Conservation (phyloP, 495 filamentous ascomycete species). For the Penicillium longicatenatum region DNA sequence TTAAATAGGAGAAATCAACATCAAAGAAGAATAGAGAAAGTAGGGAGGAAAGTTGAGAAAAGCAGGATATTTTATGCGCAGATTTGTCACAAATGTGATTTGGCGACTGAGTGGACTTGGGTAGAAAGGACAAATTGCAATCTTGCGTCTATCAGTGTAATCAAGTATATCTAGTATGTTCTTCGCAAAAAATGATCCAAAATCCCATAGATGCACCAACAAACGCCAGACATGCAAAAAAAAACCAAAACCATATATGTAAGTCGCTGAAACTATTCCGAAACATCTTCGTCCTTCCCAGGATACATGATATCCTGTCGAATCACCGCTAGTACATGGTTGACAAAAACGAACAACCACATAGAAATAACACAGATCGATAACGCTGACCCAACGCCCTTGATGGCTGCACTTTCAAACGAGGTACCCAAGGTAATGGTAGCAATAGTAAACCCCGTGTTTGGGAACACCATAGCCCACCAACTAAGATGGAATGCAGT, state of each 20-base stretch:
- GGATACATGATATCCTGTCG: constrained; percentile 60
- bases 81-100: too few species aligned
- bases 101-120: too few species aligned
- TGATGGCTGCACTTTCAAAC: constrained; percentile 41
- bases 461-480: constrained; percentile 56
- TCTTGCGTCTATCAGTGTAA: too few species aligned
- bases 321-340: constrained; percentile 55
- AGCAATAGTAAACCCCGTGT: constrained; percentile 49
- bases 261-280: constrained; percentile 25
- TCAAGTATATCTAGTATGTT: too few species aligned
- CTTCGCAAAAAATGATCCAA: too few species aligned
- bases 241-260: neutral
- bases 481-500: constrained; percentile 49
- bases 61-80: too few species aligned
- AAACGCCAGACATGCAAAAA: neutral
- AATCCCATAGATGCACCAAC: neutral
- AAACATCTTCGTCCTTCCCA: constrained; percentile 63
- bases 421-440: constrained; percentile 47
- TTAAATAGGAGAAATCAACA: too few species aligned
- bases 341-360: constrained; percentile 58
- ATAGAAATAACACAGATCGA: constrained; percentile 56
- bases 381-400: constrained; percentile 41
- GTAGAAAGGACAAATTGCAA: too few species aligned
- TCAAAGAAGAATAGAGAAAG: too few species aligned
- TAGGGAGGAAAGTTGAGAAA: too few species aligned